phyloP scores from a whole-genome alignment of 2,329 filamentous ascomycete genomes.

The Dactylella cylindrospora region DNA sequence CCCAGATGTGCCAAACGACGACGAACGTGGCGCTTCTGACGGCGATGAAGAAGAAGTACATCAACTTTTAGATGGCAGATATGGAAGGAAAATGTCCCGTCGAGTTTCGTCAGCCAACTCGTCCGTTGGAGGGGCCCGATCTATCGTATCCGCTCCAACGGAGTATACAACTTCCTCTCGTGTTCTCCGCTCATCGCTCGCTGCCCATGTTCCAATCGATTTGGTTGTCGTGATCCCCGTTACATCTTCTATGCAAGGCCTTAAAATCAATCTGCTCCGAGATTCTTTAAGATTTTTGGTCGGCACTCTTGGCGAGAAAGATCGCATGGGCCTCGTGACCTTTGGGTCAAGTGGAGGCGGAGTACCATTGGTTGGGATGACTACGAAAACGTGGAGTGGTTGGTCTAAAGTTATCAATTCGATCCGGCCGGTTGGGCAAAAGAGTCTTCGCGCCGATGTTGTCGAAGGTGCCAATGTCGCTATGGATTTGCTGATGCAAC shows the following conservation, averaged over 20 bases:
- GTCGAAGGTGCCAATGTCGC: slow-evolving; percentile 97
- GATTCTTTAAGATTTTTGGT: slow-evolving; percentile 93
- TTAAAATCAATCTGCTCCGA: slow-evolving; percentile 92
- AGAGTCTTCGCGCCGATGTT: slow-evolving; percentile 92
- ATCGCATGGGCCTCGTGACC: slow-evolving; percentile 95
- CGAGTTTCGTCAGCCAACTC: slow-evolving; percentile 81
- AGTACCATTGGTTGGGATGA: slow-evolving; percentile 96
- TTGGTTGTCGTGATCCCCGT: slow-evolving; percentile 96
- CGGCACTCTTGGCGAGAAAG: slow-evolving; percentile 80
- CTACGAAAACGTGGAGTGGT: slow-evolving; percentile 87
- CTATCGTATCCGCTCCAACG: slow-evolving; percentile 82
- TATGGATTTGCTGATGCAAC: slow-evolving; percentile 98
- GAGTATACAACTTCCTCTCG: slow-evolving; percentile 78
- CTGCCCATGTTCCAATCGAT: slow-evolving; percentile 84
- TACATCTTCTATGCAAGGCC: slow-evolving; percentile 97
- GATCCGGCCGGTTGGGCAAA: slow-evolving; percentile 91
- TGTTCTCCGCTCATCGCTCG: slow-evolving; percentile 50
- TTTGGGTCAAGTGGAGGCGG: slow-evolving; percentile 93
- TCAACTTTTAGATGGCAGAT: slow-evolving; percentile 53
- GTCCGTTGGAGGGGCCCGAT: slow-evolving; percentile 77
- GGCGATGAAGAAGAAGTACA: slow-evolving; percentile 35
- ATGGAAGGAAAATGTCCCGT: slow-evolving; percentile 61
- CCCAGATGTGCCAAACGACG: slow-evolving; percentile 79
- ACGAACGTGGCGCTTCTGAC: slow-evolving; percentile 57
- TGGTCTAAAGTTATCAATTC: slow-evolving; percentile 84